Conservation (phyloP, 1,284 basidiomycete species). For the Cutaneotrichosporon cutaneum region DNA sequence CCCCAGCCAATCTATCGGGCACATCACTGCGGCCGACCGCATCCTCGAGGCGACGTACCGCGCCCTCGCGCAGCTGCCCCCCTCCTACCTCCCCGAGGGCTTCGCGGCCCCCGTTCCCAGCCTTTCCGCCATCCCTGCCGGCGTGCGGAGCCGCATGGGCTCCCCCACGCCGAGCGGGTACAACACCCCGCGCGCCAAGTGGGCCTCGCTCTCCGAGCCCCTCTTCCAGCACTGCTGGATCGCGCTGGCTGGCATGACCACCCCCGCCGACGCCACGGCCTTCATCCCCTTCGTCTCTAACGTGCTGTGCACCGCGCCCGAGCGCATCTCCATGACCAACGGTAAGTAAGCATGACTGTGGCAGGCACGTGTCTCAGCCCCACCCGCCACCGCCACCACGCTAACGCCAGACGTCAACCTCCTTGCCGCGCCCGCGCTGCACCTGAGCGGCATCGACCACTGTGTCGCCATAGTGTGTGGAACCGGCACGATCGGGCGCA, state of each 20-base stretch:
- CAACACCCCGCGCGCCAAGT: slow-evolving; percentile 22
- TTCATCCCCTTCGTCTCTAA: slow-evolving; percentile 29
- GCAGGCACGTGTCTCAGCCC: neutral
- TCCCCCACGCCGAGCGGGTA: slow-evolving; percentile 15
- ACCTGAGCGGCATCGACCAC: slow-evolving; percentile 32
- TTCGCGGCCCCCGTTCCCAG: slow-evolving; percentile 25
- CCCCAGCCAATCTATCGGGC: slow-evolving; percentile 40
- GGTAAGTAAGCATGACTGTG: slow-evolving; percentile 29
- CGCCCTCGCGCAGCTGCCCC: slow-evolving; percentile 38
- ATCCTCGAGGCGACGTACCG: slow-evolving; percentile 46
- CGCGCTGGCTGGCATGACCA: slow-evolving; percentile 41
- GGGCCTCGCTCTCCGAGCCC: slow-evolving; percentile 26
- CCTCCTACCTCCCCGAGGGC: slow-evolving; percentile 29
- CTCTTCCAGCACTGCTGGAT: slow-evolving; percentile 44
- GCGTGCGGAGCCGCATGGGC: slow-evolving; percentile 5
- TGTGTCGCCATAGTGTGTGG: slow-evolving; percentile 43
- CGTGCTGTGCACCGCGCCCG: slow-evolving; percentile 24
- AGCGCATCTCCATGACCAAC: slow-evolving; percentile 39
- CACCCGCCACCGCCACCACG: neutral
- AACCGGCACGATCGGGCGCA: slow-evolving; percentile 44
- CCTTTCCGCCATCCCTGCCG: neutral
- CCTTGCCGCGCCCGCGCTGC: slow-evolving; percentile 44
- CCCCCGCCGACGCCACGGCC: slow-evolving; percentile 28
- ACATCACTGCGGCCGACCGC: slow-evolving; percentile 34
- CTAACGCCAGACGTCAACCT: slow-evolving; percentile 42